phyloP scores from a whole-genome alignment of 75 land plant genomes.

The Pinus tabuliformis region DNA sequence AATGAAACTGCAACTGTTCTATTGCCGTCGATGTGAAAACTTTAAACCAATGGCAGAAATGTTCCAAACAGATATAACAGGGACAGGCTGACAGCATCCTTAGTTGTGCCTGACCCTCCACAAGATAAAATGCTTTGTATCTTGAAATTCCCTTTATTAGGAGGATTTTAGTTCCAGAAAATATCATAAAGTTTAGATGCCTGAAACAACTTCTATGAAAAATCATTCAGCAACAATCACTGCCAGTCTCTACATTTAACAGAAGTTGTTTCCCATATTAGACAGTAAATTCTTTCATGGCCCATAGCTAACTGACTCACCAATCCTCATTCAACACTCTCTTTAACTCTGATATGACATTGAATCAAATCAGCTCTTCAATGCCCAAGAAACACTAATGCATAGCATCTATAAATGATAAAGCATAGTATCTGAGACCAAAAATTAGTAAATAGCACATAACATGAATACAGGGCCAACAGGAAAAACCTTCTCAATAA shows the following conservation, averaged over 20 bases:
- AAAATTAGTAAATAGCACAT: not conserved
- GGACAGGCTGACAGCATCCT: not conserved
- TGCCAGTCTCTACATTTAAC: not conserved
- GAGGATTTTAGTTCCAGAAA: not conserved
- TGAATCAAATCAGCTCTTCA: not conserved
- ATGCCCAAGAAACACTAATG: not conserved
- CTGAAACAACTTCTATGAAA: not conserved
- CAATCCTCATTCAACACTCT: too few relatives aligned
- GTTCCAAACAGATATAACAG: not conserved
- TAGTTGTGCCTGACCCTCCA: not conserved
- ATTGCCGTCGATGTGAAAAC: not conserved
- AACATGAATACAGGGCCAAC: not conserved
- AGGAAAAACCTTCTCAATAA: slow-evolving; percentile 85
- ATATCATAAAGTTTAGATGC: not conserved
- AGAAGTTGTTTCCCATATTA: not conserved
- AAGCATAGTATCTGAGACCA: not conserved
- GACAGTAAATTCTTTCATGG: not conserved
- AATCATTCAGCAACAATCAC: not conserved
- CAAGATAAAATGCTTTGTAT: not conserved
- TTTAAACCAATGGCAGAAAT: not conserved
- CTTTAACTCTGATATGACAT: not conserved
- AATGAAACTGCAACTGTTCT: not conserved
- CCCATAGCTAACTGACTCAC: not conserved
- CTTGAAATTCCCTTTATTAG: not conserved
- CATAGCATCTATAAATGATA: not conserved